Percentiles rank a stretch among this genome's conserved stretches.
These are phyloP conservation scores for Biscutella laevigata DNA, from an alignment of 441 rosid species.

Conservation along the genomic window DNA sequence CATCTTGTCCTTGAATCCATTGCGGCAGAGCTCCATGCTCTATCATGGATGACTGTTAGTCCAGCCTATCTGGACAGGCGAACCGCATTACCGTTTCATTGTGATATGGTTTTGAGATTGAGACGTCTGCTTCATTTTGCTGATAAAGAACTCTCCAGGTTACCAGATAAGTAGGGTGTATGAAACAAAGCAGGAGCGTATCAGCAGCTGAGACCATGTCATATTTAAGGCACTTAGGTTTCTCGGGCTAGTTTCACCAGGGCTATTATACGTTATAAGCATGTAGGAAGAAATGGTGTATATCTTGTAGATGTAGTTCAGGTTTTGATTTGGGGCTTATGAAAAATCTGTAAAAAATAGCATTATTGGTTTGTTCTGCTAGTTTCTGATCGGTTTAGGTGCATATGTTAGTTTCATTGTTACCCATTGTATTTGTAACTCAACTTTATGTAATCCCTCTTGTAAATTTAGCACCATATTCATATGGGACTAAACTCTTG, in stretches of 20 bases:
- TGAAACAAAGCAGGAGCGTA: constrained; percentile 21
- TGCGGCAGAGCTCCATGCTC: constrained; percentile 92
- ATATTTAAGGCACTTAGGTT: constrained; percentile 10
- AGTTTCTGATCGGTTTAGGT: constrained; percentile 6
- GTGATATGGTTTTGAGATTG: constrained; percentile 93
- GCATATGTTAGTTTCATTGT: constrained; percentile 17
- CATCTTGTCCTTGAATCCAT: constrained; percentile 75
- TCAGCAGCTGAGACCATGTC: constrained; percentile 8
- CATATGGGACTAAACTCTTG: constrained; percentile 2
- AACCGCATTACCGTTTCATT: constrained; percentile 84
- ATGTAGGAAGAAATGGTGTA: constrained; percentile 26
- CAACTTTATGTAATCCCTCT: constrained; percentile 1
- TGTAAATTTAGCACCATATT: constrained; percentile 16
- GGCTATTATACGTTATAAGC: constrained; percentile 8
- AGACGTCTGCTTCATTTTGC: constrained; percentile 98
- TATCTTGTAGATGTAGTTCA: constrained; percentile 19
- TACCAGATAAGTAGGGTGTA: constrained; percentile 50
- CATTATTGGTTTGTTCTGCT: constrained; percentile 13
- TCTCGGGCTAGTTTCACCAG: constrained; percentile 9
- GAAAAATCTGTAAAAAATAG: constrained; percentile 21
- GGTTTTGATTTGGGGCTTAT: constrained; percentile 16
- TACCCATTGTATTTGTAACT: constrained; percentile 22
- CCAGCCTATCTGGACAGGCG: constrained; percentile 80
- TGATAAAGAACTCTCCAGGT: constrained; percentile 69
- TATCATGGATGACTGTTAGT: constrained; percentile 96